Conservation (phyloP, 306 rosid species). For the Acacia melanoxylon region DNA sequence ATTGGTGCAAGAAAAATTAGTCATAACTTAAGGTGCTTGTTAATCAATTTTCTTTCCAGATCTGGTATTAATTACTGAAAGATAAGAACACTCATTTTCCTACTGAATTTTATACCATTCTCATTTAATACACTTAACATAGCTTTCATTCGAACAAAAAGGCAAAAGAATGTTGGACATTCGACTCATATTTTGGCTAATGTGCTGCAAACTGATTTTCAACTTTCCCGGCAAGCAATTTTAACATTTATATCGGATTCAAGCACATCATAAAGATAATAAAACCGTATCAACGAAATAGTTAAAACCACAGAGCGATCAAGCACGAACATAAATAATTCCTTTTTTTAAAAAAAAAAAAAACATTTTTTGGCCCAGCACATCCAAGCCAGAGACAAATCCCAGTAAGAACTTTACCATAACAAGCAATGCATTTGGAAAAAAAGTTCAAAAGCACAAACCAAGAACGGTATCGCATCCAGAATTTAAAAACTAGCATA, state of each 20-base stretch:
- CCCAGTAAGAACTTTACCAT: not conserved
- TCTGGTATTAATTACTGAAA: slow-evolving; percentile 20
- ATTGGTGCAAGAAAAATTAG: not conserved
- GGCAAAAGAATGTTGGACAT: not conserved
- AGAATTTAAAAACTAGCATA: slow-evolving; percentile 2
- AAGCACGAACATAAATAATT: slow-evolving; percentile 12
- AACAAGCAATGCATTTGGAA: slow-evolving; percentile 30
- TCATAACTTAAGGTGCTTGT: not conserved
- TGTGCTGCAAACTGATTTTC: slow-evolving; percentile 6
- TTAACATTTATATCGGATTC: slow-evolving; percentile 20
- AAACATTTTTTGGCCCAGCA: not conserved
- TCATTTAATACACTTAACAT: slow-evolving; percentile 20
- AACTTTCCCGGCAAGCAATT: not conserved
- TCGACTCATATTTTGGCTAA: not conserved
- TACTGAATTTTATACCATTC: slow-evolving; percentile 13
- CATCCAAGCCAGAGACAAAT: slow-evolving; percentile 9
- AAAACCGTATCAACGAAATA: slow-evolving; percentile 20
- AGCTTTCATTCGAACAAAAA: slow-evolving; percentile 8
- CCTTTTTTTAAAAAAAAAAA: not conserved
- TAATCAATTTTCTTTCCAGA: slow-evolving; percentile 30
- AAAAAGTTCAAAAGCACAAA: slow-evolving; percentile 21
- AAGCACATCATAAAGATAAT: slow-evolving; percentile 29
- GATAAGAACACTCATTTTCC: slow-evolving; percentile 21
- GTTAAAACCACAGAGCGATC: slow-evolving; percentile 1
- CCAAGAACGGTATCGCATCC: slow-evolving; percentile 33